Percentiles rank a stretch among this genome's conserved stretches.
Evolutionary conservation across 352 stramenopile genomes (phyloP).

Genomic region (Globisporangium cystogenes): DNA sequence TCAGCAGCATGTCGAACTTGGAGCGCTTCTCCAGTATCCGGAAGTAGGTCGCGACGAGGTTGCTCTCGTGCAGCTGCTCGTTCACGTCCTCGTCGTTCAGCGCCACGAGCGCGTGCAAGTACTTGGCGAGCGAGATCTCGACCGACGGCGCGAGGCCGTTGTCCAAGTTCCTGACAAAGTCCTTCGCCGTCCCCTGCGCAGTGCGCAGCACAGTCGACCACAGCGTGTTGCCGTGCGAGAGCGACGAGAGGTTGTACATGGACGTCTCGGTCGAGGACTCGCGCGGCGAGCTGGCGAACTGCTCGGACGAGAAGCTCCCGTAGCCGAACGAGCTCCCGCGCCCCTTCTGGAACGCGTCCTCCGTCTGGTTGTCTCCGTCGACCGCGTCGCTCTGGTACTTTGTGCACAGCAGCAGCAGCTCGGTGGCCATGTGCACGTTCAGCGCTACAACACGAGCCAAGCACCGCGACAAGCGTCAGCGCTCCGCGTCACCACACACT

Average conservation of each 20-base stretch:
- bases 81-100: slow-evolving; percentile 62
- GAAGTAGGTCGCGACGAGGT: slow-evolving; percentile 66
- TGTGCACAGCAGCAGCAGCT: slow-evolving; percentile 58
- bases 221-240: slow-evolving; percentile 46
- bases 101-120: slow-evolving; percentile 70
- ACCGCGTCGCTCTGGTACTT: slow-evolving; percentile 52
- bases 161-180: slow-evolving; percentile 61
- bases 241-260: slow-evolving; percentile 78
- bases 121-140: slow-evolving; percentile 79
- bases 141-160: slow-evolving; percentile 63
- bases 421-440: slow-evolving; percentile 69
- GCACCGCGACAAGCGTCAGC: background rate
- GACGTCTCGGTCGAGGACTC: slow-evolving; percentile 51
- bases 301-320: slow-evolving; percentile 45
- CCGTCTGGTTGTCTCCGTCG: slow-evolving; percentile 24
- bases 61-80: slow-evolving; percentile 50
- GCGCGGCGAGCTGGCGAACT: slow-evolving; percentile 49
- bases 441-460: slow-evolving; percentile 20
- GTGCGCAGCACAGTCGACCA: slow-evolving; percentile 53
- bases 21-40: slow-evolving; percentile 54
- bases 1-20: slow-evolving; percentile 84
- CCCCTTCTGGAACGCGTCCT: slow-evolving; percentile 24
- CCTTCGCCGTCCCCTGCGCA: slow-evolving; percentile 30
- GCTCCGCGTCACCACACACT: background rate
- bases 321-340: slow-evolving; percentile 39